Evolutionary conservation across 768 basidiomycete genomes (phyloP), one percentile per base, ranked within the genome.

Genomic region (Boletus rufocinnamomeus): DNA sequence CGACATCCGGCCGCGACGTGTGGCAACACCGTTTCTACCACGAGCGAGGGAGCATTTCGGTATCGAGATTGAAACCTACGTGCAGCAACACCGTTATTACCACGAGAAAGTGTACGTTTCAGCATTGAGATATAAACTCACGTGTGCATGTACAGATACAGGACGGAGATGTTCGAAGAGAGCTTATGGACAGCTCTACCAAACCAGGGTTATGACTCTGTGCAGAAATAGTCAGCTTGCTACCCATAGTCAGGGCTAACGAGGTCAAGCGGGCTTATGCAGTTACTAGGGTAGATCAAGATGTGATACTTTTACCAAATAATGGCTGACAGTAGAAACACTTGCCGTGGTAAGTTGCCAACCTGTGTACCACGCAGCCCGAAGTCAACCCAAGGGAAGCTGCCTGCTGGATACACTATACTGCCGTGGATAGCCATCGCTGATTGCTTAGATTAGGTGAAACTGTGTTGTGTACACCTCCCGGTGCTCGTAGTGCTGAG

Each of bases 351-450:
- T 76, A 64, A n/a, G n/a, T n/a, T 87, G 83, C 82, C 81, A 89
- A 38, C 83, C 82, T 17, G 85, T 80, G 62, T 80, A 87, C 86
- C 87, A 89, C 10, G 81, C 76, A 19, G 79, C n/a, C 10, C n/a
- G 40, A 52, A 23, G 49, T 25, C 7, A 28, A 17, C 25, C 25
- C 44, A 30, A 40, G 28, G 49, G 40, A 52, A 34, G 40, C n/a
- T 17, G 17, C 50, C 28, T 8, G 50, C 32, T 19, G 35, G 6
- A 48, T 38, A 27, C 30, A 58, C 13, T 41, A 19, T 14, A 56
- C 5, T 6, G 21, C 9, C 23, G 47, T 6, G 19, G 27, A n/a
- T 27, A 21, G 23, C 41, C 45, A 40, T 49, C 38, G 51, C 17
- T 27, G 32, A 34, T 23, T 23, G 21, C 41, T 23, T 43, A 23